Base-by-base conservation (phyloP, 2,329 filamentous ascomycete species). In the Podosphaera aphanis region DNA sequence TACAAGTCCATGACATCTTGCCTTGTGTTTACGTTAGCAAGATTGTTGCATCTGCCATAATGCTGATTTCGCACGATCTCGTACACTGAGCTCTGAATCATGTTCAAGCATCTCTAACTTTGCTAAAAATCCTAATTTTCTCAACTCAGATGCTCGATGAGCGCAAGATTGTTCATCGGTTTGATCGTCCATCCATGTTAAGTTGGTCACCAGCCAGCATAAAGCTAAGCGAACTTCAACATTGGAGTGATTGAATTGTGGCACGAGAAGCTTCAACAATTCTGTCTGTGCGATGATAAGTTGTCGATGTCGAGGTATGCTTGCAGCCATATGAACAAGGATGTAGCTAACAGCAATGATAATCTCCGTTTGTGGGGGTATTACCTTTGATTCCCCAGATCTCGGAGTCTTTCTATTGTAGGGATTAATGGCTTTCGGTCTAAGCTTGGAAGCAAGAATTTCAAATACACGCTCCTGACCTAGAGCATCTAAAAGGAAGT, bases 291-390 rank as follows among this genome's bases (percentile, higher is more conserved):
- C 69, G 45, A 92, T 74, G 10, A 93, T 68, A 15, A 83, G 64
- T 56, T 86, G 77, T 46, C 84, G 76, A 61, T 94, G 84, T 25
- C 73, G 71, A 2, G 84, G 76, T 11, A 77, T 67, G 51, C 83
- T 83, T 8, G 86, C 88, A 16, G 85, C 84, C 54, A 95, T 75
- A 63, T 95, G 85, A 13, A 90, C 79, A 43, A 95, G 68, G 47
- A 94, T 77, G 58, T 77, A 90, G 23, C 84, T 74, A 10, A 88
- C 79, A 2, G 82, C 72, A 54, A 74, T 71, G 44, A 94, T 70
- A 50, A 94, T 80, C 60, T 83, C 80, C 20, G 69, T 59, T 50
- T 73, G 71, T 7, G 73, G 69, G 49, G 73, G 67, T 8, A 77
- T 58, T 23, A 77, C 62, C 41, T 67, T 64, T 0, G 67, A 60